These are phyloP conservation scores for Diaporthe caulivora DNA, from an alignment of 2,329 filamentous ascomycete genomes.

Conservation along the genomic window DNA sequence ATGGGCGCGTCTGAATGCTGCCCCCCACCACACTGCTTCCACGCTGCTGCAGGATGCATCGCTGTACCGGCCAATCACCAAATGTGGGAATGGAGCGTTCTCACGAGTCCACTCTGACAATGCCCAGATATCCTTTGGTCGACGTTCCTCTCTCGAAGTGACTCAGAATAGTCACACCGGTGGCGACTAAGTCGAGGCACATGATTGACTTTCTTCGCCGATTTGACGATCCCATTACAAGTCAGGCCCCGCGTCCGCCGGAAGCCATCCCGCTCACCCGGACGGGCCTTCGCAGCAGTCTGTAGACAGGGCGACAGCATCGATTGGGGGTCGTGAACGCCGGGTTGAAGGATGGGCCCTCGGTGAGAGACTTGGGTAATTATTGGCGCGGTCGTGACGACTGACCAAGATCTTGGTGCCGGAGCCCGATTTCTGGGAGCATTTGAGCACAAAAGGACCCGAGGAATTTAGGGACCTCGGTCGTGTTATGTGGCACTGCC, in stretches of 20 bases:
- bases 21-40: conserved; percentile 3
- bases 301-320: neutral
- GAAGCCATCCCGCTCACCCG: conserved; percentile 2
- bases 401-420: conserved; percentile 12
- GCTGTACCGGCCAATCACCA: conserved; percentile 15
- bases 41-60: conserved; percentile 29
- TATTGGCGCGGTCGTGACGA: conserved; percentile 1
- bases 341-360: neutral
- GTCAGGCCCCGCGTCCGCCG: conserved; percentile 21
- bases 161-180: conserved; percentile 29
- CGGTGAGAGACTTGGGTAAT: conserved; percentile 27
- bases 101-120: neutral
- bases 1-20: neutral
- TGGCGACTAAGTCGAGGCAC: conserved; percentile 14
- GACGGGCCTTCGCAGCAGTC: neutral
- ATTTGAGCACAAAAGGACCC: neutral
- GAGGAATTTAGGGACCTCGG: neutral
- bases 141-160: conserved; percentile 6
- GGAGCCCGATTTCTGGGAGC: conserved; percentile 3
- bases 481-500: conserved; percentile 19
- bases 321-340: neutral
- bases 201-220: conserved; percentile 21
- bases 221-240: conserved; percentile 19
- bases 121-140: conserved; percentile 10
- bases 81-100: neutral